Evolutionary conservation across 2,329 filamentous ascomycete genomes (phyloP).

Genomic region (Thielaviopsis punctulata): DNA sequence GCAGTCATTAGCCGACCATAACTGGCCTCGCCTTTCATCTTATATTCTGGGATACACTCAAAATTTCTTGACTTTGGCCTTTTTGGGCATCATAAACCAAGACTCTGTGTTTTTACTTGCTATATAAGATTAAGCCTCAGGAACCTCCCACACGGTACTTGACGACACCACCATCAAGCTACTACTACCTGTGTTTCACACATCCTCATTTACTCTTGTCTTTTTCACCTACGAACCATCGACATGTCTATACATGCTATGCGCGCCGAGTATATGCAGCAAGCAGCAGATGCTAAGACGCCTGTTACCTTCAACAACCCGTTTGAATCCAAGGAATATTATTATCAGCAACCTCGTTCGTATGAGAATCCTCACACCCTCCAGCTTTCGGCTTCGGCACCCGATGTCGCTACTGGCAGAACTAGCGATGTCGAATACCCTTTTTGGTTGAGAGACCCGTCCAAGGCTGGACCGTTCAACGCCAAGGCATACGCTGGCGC

Average conservation of each 20-base stretch:
- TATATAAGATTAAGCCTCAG: too few species aligned
- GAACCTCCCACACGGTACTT: too few species aligned
- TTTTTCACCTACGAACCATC: not conserved
- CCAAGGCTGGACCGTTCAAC: slow-evolving; percentile 2
- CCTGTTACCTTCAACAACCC: slow-evolving; percentile 2
- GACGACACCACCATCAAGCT: too few species aligned
- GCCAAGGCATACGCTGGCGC: slow-evolving; percentile 5
- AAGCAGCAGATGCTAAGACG: not conserved
- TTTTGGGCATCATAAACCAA: too few species aligned
- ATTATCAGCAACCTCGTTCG: slow-evolving; percentile 5
- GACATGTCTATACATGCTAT: not conserved
- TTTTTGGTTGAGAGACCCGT: slow-evolving; percentile 3
- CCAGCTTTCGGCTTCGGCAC: slow-evolving; percentile 1
- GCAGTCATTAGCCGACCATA: not conserved
- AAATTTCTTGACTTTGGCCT: too few species aligned
- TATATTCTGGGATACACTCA: too few species aligned
- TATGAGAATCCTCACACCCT: slow-evolving; percentile 1
- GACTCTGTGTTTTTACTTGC: too few species aligned
- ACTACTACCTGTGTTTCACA: too few species aligned
- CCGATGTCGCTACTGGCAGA: not conserved
- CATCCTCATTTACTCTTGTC: not conserved
- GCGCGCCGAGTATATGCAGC: not conserved
- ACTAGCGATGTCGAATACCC: slow-evolving; percentile 3
- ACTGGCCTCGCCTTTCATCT: not conserved
- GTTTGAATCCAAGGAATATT: not conserved